Evolutionary conservation across 164 flowering plant species (phyloP).

Genomic region (Magnolia officinalis): DNA sequence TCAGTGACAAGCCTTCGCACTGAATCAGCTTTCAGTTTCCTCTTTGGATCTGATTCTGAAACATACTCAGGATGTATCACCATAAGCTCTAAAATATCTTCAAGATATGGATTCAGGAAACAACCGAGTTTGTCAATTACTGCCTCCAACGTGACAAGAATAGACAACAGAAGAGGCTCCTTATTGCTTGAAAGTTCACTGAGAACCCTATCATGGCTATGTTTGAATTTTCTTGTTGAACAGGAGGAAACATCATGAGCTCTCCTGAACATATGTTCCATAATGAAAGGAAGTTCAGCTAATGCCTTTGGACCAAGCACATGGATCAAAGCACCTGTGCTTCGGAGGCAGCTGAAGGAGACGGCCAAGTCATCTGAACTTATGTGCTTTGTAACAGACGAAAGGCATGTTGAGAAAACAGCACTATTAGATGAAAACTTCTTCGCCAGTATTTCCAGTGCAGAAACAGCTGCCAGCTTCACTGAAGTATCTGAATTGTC

Average conservation of each 20-base stretch:
- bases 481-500: constrained; percentile 36
- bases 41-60: constrained; percentile 43
- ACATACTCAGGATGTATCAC: constrained; percentile 51
- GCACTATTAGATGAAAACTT: constrained; percentile 45
- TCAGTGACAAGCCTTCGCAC: constrained; percentile 59
- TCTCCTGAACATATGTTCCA: constrained; percentile 41
- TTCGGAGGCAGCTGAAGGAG: constrained; percentile 63
- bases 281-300: constrained; percentile 61
- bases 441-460: constrained; percentile 65
- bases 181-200: constrained; percentile 16
- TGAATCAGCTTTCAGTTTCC: constrained; percentile 55
- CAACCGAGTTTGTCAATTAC: constrained; percentile 72
- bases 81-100: constrained; percentile 53
- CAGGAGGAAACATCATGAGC: constrained; percentile 23
- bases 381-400: constrained; percentile 46
- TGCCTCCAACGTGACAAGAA: constrained; percentile 67
- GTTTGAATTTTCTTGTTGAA: constrained; percentile 9
- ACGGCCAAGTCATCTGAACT: constrained; percentile 40
- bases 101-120: constrained; percentile 84
- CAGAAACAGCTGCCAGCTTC: constrained; percentile 63
- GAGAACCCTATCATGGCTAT: constrained; percentile 7
- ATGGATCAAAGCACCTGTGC: constrained; percentile 61
- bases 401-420: constrained; percentile 48
- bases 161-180: constrained; percentile 45
- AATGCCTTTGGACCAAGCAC: constrained; percentile 80